Base-by-base conservation (phyloP, 2,329 filamentous ascomycete genomes). In the Penicillium sp. region DNA sequence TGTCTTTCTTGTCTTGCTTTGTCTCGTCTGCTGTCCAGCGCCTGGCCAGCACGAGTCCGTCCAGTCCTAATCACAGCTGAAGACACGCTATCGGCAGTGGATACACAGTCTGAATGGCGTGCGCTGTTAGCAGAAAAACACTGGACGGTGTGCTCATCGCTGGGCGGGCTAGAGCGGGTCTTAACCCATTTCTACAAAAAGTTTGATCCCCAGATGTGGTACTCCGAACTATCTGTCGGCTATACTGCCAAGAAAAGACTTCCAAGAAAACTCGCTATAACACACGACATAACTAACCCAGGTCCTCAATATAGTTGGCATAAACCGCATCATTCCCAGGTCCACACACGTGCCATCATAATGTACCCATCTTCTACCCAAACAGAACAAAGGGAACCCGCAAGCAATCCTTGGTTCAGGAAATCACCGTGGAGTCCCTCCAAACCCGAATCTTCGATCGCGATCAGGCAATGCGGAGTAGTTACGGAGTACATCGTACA, bases 381-480 rank as follows among this genome's bases (percentile, higher is more conserved):
- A 6, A 19, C 12, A 43, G 29, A 35, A 33, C n/a, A 31, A 31
- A 55, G 19, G 1, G 38, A 43, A 19, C 46, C 23, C 27, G 13
- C 29, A 29, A 33, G 9, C 10, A 56, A 56, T 19, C 53, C 13
- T 35, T 29, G 38, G 5, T 51, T 25, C 3, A 21, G 12, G 27
- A 35, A 35, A 43, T 40, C 31, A 51, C 15, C 54, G 23, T 45
- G 48, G 54, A 38, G 40, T 19, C 52, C 52, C 31, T n/a, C 12
- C 7, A 3, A 46, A 25, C 19, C 47, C 23, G 17, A 33, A 33
- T 43, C 37, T 33, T 19, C 12, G 15, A 13, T 19, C 10, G 23
- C 13, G 21, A 54, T 54, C 52, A 41, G 27, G 43, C 12, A n/a
- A 33, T 40, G 40, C 10, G n/a, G 37, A n/a, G n/a, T 19, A 19